Conservation (phyloP, 176 grass and related monocot species). For the Aegilops bicornis region DNA sequence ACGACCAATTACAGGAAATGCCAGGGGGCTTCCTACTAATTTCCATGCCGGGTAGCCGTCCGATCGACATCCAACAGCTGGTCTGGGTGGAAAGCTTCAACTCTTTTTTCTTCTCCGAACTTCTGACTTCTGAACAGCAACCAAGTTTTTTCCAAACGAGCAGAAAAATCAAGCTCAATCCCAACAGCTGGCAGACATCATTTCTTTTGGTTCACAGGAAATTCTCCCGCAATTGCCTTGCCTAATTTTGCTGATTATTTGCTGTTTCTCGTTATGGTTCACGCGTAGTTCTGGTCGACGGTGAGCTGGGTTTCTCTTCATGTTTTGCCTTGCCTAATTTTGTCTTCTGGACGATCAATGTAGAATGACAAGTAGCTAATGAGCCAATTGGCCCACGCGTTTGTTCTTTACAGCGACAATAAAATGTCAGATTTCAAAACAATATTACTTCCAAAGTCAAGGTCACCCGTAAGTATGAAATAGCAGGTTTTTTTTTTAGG, state of each 20-base stretch:
- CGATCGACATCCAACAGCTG: constrained; percentile 4
- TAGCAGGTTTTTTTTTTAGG: too few relatives aligned
- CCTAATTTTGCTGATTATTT: not conserved
- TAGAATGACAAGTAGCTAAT: too few relatives aligned
- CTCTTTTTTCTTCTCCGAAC: not conserved
- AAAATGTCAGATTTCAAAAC: not conserved
- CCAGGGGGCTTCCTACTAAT: not conserved
- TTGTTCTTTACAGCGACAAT: too few relatives aligned
- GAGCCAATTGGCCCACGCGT: too few relatives aligned
- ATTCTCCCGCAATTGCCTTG: not conserved
- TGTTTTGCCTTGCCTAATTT: constrained; percentile 7
- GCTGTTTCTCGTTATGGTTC: not conserved
- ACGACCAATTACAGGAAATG: not conserved
- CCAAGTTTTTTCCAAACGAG: not conserved
- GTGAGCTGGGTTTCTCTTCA: not conserved
- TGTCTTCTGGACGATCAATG: not conserved
- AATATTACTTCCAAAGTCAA: too few relatives aligned
- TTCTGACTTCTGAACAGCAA: not conserved
- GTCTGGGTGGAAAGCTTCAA: not conserved
- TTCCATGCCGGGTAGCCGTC: not conserved
- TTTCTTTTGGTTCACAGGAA: not conserved
- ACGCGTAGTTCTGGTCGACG: not conserved
- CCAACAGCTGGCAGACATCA: not conserved
- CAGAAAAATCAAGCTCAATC: not conserved
- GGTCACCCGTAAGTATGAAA: too few relatives aligned